These are phyloP conservation scores for Tetrapyrgos nigripes DNA, from an alignment of 1,284 basidiomycete species.

Conservation along the genomic window DNA sequence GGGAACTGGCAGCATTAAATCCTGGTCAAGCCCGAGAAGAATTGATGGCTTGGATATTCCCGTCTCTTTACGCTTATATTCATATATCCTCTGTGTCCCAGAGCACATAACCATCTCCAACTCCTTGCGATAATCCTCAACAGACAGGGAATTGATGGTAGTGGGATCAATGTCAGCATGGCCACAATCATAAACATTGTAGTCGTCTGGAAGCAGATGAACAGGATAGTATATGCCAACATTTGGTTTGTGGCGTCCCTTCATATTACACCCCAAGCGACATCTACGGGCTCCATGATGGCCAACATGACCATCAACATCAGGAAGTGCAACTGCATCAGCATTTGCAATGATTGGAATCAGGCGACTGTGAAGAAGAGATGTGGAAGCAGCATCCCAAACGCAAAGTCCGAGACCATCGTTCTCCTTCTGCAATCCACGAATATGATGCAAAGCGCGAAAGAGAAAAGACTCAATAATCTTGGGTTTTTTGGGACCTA, in stretches of 20 bases:
- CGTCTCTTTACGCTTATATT: constrained; percentile 19
- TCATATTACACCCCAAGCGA: constrained; percentile 21
- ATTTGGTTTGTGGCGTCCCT: constrained; percentile 21
- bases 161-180: constrained; percentile 22
- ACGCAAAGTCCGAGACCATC: constrained; percentile 15
- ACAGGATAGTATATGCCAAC: constrained; percentile 29
- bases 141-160: not conserved
- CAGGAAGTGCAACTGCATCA: constrained; percentile 31
- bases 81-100: constrained; percentile 16
- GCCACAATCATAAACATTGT: constrained; percentile 24
- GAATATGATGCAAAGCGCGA: constrained; percentile 26
- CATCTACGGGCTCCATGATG: constrained; percentile 28
- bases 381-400: constrained; percentile 18
- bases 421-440: constrained; percentile 19
- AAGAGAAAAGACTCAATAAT: constrained; percentile 36
- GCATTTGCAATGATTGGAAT: constrained; percentile 21
- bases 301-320: constrained; percentile 28
- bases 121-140: constrained; percentile 9
- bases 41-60: constrained; percentile 27
- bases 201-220: constrained; percentile 25
- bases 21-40: constrained; percentile 22
- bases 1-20: constrained; percentile 22
- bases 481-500: constrained; percentile 37
- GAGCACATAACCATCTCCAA: constrained; percentile 10
- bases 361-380: constrained; percentile 1